Evolutionary conservation across 805 yeast genomes (phyloP), one percentile per base, ranked within the genome.

Genomic region (Saccharomycopsis javanensis): DNA sequence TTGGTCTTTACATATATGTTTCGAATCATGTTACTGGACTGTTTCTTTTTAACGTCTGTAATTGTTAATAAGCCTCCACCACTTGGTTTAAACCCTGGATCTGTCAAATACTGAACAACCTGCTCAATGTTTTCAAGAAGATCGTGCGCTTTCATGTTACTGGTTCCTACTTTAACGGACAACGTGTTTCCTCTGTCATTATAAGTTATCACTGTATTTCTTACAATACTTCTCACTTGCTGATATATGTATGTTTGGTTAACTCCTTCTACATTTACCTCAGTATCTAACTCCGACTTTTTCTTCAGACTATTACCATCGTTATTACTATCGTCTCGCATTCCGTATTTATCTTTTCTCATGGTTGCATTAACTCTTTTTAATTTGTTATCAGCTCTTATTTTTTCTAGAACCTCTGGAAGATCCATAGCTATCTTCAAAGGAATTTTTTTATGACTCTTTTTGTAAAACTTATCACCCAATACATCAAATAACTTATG

Each of bases 151-250:
- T 69, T 65, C 75, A 79, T 79, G 53, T 74, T 75, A 5, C 80
- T 67, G 54, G 73, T 75, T 1, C 94, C 95, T 16, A 87, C 72
- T 55, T 76, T 79, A 25, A 87, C 71, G 16, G 82, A 73, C 23
- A 86, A 64, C 60, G 85, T 80, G 20, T 78, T 78, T 18, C 90
- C 92, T 1, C 65, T 65, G 34, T 75, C 75, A 16, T 79, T 78
- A 3, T 88, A 83, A 11, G 85, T 78, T 65, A 80, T 81, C 6
- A 73, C 77, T 0, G 95, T 76, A 66, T 85, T 83, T 59, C 77
- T 80, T 45, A 79, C 77, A 10, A 88, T 84, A 15, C 83, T 75
- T 64, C 77, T 79, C 60, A 87, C 70, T 68, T 88, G 96, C 5
- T 78, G 76, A 58, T 75, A 72, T 2, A 88, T 81, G 64, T 79